phyloP scores from a whole-genome alignment of 495 filamentous ascomycete genomes.

The Tuber magnatum region DNA sequence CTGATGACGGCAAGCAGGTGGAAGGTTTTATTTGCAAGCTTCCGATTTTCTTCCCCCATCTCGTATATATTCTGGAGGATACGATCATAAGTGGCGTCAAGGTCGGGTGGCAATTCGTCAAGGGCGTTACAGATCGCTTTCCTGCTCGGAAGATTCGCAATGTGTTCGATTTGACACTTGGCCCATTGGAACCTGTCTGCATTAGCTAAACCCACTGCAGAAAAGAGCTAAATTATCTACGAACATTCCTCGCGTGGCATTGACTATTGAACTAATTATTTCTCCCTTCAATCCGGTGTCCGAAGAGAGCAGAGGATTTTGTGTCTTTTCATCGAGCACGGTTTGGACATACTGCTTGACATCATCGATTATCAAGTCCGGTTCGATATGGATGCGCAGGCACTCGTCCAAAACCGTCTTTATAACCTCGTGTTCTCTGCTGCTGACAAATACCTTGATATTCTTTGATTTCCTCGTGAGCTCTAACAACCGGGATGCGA shows the following conservation, averaged over 20 bases:
- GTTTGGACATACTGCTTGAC: neutral
- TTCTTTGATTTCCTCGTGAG: neutral
- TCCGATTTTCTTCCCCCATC: conserved; percentile 21
- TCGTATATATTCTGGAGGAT: conserved; percentile 35
- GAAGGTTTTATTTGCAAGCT: conserved; percentile 7
- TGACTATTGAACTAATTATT: neutral
- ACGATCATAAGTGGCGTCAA: conserved; percentile 42
- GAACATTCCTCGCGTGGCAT: neutral
- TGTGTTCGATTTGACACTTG: neutral
- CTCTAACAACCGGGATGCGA: neutral
- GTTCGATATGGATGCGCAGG: neutral
- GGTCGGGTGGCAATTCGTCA: conserved; percentile 34
- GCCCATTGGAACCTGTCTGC: neutral
- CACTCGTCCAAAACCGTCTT: neutral
- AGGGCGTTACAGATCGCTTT: conserved; percentile 34
- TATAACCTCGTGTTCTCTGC: neutral
- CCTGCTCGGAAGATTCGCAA: neutral
- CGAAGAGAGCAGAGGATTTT: neutral
- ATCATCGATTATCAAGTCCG: neutral
- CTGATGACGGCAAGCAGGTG: conserved; percentile 8
- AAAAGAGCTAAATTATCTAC: neutral
- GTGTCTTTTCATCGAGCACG: neutral
- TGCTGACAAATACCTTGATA: neutral
- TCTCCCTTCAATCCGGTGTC: neutral
- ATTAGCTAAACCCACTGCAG: neutral